Base-by-base conservation (phyloP, 768 basidiomycete genomes). In the Panellus pusillus region DNA sequence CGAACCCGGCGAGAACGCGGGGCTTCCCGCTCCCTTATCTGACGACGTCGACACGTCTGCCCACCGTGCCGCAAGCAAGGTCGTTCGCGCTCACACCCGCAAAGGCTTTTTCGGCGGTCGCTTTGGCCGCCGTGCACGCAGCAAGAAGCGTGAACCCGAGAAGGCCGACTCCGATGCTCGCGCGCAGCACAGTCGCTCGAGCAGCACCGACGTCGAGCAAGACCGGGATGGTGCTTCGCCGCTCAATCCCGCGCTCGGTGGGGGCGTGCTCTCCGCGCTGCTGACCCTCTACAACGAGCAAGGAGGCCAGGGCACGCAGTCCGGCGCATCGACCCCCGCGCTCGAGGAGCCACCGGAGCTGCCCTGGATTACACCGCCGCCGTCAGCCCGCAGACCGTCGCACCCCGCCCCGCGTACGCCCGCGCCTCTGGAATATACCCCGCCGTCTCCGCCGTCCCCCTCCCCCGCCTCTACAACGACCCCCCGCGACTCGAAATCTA, bases 231-330 rank as follows among this genome's bases (percentile, higher is more conserved):
- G 60, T 51, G 51, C 50, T 31, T 53, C 39, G 28, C 41, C 65
- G 8, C 47, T 50, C 41, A 54, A 46, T 46, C 61, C 62, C 9
- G 51, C 60, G 6, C 57, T 65, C 4, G 77, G 73, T 0, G 76
- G 74, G 11, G 85, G 87, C 14, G 80, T 91, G 6, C 74, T 91
- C 5, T 83, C 86, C 2, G 76, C 87, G 1, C 66, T 91, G 37
- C 71, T 91, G 41, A 76, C 84, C 17, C 73, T 89, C 19, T 88
- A 89, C 63, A 80, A 74, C 60, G 71, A 70, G 24, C 70, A 74
- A 24, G 24, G n/a, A 12, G 66, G 61, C 3, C 31, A 6, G 6
- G 28, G 38, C 13, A 8, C 49, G 3, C 15, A 13, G 11, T 64
- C 65, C 17, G 55, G 48, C 9, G 24, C 55, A 18, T 63, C 63